phyloP scores from a whole-genome alignment of 2,329 filamentous ascomycete species.

The Claviceps purpurea region DNA sequence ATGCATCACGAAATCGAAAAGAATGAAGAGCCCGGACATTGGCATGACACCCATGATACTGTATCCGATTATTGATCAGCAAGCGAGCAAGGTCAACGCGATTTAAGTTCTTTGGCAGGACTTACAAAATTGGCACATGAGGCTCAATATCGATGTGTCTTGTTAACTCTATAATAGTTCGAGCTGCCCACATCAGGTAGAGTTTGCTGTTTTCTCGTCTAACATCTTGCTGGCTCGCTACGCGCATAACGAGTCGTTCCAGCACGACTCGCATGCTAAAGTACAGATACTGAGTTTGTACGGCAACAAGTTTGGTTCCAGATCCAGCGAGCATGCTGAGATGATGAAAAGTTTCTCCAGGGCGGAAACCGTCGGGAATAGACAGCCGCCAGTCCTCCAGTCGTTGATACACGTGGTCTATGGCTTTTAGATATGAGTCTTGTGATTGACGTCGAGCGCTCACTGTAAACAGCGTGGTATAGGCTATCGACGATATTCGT shows the following conservation, averaged over 20 bases:
- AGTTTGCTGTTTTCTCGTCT: slow-evolving; percentile 11
- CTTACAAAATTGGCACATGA: slow-evolving; percentile 21
- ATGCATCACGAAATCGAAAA: slow-evolving; percentile 13
- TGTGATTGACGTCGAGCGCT: slow-evolving; percentile 15
- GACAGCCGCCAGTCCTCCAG: slow-evolving; percentile 19
- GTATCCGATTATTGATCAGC: neutral
- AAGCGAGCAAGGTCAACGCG: neutral
- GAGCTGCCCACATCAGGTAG: slow-evolving; percentile 17
- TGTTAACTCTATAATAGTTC: slow-evolving; percentile 20
- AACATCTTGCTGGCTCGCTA: slow-evolving; percentile 9
- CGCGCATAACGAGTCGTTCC: slow-evolving; percentile 15
- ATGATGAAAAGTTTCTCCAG: slow-evolving; percentile 12
- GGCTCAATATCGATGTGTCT: slow-evolving; percentile 19
- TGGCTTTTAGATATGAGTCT: slow-evolving; percentile 7
- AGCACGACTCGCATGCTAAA: slow-evolving; percentile 19
- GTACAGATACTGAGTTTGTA: slow-evolving; percentile 19
- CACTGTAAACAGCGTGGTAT: slow-evolving; percentile 21
- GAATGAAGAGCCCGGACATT: slow-evolving; percentile 10
- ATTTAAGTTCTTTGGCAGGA: neutral
- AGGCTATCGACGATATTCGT: slow-evolving; percentile 20
- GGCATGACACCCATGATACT: slow-evolving; percentile 10
- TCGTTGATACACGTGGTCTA: slow-evolving; percentile 12
- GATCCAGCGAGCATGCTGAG: slow-evolving; percentile 7
- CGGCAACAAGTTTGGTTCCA: slow-evolving; percentile 9
- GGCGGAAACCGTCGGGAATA: slow-evolving; percentile 18